These are phyloP conservation scores for Parsonsia alboflavescens DNA, from an alignment of 257 asterid species.

Conservation along the genomic window DNA sequence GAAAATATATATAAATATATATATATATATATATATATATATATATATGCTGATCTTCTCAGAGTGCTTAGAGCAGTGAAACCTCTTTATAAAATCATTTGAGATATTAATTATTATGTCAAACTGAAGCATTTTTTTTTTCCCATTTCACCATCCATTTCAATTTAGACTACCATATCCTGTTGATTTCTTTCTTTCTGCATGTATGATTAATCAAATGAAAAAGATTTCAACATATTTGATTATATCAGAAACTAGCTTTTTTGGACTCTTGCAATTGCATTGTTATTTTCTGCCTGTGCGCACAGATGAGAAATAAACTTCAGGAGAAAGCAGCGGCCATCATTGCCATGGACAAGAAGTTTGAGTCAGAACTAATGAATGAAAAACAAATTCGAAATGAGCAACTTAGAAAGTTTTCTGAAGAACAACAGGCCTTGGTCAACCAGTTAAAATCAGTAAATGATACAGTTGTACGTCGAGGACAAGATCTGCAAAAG, in stretches of 20 bases:
- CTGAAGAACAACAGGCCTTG: conserved; percentile 44
- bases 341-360: conserved; percentile 40
- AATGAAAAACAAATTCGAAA: conserved; percentile 44
- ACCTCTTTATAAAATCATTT: background rate
- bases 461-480: conserved; percentile 24
- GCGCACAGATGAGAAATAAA: conserved; percentile 51
- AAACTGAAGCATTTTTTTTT: background rate
- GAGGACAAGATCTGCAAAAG: conserved; percentile 47
- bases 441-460: conserved; percentile 42
- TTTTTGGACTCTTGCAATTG: conserved; percentile 11
- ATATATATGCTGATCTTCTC: background rate
- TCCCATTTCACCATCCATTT: background rate
- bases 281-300: conserved; percentile 17
- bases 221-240: background rate
- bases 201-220: background rate
- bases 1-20: too few species aligned
- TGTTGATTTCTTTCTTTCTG: background rate
- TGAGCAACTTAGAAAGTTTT: conserved; percentile 39
- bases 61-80: background rate
- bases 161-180: background rate
- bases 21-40: too few species aligned
- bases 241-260: background rate
- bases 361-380: conserved; percentile 43
- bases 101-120: background rate
- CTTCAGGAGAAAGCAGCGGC: conserved; percentile 53